Evolutionary conservation across 495 filamentous ascomycete species (phyloP).

Genomic region (Xylaria telfairii): DNA sequence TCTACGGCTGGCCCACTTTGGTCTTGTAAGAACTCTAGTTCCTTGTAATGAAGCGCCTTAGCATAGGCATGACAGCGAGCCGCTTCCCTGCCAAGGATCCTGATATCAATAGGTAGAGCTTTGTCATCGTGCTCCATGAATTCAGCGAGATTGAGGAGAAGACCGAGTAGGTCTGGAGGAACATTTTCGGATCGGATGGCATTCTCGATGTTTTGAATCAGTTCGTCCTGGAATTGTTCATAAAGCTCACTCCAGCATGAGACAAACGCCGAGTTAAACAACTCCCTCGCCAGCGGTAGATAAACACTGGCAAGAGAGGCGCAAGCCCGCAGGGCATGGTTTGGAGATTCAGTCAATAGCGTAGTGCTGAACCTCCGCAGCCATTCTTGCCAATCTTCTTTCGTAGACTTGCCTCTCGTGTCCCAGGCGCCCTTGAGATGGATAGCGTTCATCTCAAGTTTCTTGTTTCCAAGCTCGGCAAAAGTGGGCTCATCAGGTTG

Average conservation of each 20-base stretch:
- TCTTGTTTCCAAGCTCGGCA: conserved; percentile 87
- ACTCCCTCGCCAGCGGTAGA: conserved; percentile 84
- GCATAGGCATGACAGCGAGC: conserved; percentile 96
- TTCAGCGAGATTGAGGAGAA: conserved; percentile 93
- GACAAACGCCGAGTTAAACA: conserved; percentile 98
- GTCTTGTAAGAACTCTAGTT: conserved; percentile 96
- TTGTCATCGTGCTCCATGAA: conserved; percentile 99
- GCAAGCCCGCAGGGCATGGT: conserved; percentile 91
- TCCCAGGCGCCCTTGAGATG: conserved; percentile 98
- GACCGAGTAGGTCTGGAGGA: conserved; percentile 91
- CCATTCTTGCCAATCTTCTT: conserved; percentile 99
- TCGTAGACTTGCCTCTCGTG: conserved; percentile 89
- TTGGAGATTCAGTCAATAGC: conserved; percentile 92
- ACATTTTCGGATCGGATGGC: conserved; percentile 92
- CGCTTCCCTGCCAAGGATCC: conserved; percentile 88
- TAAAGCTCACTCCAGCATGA: conserved; percentile 99
- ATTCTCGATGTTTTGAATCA: conserved; percentile 92
- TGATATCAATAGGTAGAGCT: conserved; percentile 94
- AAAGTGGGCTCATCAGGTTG: conserved; percentile 77
- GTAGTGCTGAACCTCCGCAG: conserved; percentile 96
- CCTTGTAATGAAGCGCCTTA: conserved; percentile 98
- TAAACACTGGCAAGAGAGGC: conserved; percentile 90
- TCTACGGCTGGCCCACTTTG: conserved; percentile 96
- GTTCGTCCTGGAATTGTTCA: conserved; percentile 91
- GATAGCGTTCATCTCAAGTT: conserved; percentile 93